Evolutionary conservation across 139 green algal genomes (phyloP).

Genomic region (Chlorella vulgaris): DNA sequence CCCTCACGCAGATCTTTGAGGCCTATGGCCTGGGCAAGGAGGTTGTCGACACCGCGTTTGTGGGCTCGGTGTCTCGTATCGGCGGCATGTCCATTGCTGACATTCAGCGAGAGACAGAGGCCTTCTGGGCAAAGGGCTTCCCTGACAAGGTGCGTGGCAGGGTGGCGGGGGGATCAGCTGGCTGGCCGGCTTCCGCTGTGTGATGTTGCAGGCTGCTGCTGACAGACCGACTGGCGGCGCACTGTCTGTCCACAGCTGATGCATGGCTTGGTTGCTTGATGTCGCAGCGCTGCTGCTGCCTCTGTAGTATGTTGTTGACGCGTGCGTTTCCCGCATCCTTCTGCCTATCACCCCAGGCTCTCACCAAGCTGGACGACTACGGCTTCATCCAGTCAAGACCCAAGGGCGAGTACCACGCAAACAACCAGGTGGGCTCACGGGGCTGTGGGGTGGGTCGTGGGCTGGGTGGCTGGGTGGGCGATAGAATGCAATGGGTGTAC

Average conservation of each 20-base stretch:
- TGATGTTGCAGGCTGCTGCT: background rate
- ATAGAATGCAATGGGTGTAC: too few relatives aligned
- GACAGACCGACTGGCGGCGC: too few relatives aligned
- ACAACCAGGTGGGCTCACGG: constrained; percentile 86
- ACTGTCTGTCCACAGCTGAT: too few relatives aligned
- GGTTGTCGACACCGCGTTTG: constrained; percentile 85
- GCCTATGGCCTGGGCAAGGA: constrained; percentile 95
- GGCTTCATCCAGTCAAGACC: constrained; percentile 93
- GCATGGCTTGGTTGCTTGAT: too few relatives aligned
- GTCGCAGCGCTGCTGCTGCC: too few relatives aligned
- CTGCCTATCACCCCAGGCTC: too few relatives aligned
- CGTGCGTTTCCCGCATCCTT: too few relatives aligned
- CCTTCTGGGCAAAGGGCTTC: constrained; percentile 93
- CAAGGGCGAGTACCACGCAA: constrained; percentile 96
- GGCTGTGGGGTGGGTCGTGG: too few relatives aligned
- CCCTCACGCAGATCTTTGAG: constrained; percentile 91
- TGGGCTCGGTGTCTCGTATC: constrained; percentile 92
- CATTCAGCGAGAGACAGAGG: constrained; percentile 89
- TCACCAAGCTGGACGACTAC: constrained; percentile 97
- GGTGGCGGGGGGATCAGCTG: background rate
- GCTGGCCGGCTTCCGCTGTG: background rate
- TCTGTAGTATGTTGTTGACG: too few relatives aligned
- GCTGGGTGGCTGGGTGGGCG: background rate
- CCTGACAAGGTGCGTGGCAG: constrained; percentile 66
- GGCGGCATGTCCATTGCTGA: constrained; percentile 94